Evolutionary conservation across 257 asterid species (phyloP).

Genomic region (Lycium barbarum): DNA sequence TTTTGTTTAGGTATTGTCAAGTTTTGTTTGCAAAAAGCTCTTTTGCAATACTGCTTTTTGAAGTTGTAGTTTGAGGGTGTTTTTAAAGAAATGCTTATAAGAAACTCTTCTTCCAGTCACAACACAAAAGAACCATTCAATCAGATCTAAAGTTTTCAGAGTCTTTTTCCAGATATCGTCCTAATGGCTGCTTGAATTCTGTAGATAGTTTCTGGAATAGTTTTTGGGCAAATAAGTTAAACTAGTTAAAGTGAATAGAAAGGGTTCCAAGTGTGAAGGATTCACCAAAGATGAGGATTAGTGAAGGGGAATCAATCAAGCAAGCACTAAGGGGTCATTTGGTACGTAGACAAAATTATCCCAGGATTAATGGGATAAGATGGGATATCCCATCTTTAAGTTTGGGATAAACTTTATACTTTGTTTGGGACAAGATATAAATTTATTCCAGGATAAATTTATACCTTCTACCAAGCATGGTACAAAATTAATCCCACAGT

Average conservation of each 20-base stretch:
- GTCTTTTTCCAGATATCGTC: not conserved
- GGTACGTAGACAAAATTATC: no score
- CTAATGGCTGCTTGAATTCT: slow-evolving; percentile 19
- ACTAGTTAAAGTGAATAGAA: not conserved
- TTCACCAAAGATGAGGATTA: not conserved
- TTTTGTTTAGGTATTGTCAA: not conserved
- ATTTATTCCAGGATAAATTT: no score
- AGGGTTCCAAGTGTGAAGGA: not conserved
- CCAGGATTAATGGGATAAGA: no score
- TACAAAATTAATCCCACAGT: no score
- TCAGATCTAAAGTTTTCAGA: not conserved
- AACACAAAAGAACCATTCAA: not conserved
- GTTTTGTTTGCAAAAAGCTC: not conserved
- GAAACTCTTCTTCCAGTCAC: not conserved
- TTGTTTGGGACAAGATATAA: no score
- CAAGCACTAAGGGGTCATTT: not conserved
- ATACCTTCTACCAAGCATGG: no score
- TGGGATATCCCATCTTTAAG: no score
- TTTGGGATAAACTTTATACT: no score
- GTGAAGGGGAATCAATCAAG: not conserved
- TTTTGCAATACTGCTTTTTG: slow-evolving; percentile 3
- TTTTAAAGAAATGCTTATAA: not conserved
- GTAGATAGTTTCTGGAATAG: not conserved
- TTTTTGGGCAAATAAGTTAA: not conserved
- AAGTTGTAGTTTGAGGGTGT: slow-evolving; percentile 1